These are phyloP conservation scores for Globisporangium nodosum DNA, from an alignment of 352 stramenopile species.

Conservation along the genomic window DNA sequence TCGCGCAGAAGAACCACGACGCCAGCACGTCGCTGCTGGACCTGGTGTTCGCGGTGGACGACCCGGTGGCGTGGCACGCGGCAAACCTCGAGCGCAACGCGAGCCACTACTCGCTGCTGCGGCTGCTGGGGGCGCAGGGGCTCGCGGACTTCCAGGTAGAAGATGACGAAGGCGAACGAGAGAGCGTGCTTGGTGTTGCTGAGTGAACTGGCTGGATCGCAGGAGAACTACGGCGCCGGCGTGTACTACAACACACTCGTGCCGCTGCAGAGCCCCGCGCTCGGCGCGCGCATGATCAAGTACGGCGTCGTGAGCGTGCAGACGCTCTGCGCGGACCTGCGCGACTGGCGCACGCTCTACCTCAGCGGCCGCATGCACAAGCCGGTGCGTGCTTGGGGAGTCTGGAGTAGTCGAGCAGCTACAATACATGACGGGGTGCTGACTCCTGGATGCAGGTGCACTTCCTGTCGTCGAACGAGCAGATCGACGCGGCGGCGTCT, in stretches of 20 bases:
- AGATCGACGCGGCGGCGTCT: slow-evolving; percentile 43
- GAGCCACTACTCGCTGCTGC: slow-evolving; percentile 77
- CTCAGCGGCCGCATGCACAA: slow-evolving; percentile 86
- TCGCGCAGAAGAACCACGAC: slow-evolving; percentile 74
- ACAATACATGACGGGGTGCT: no score
- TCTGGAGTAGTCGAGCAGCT: no score
- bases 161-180: no score
- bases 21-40: slow-evolving; percentile 80
- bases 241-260: slow-evolving; percentile 88
- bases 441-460: slow-evolving; percentile 31
- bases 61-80: slow-evolving; percentile 75
- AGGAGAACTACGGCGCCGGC: slow-evolving; percentile 72
- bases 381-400: slow-evolving; percentile 36
- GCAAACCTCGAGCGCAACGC: slow-evolving; percentile 73
- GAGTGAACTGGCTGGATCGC: background rate
- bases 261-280: slow-evolving; percentile 40
- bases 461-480: slow-evolving; percentile 41
- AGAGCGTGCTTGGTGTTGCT: no score
- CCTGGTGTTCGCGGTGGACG: slow-evolving; percentile 83
- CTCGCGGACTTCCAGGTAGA: slow-evolving; percentile 53
- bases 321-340: slow-evolving; percentile 70
- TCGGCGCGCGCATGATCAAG: slow-evolving; percentile 78
- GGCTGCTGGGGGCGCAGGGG: slow-evolving; percentile 50
- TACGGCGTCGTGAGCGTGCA: slow-evolving; percentile 86
- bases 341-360: slow-evolving; percentile 82